Percentiles rank a stretch among this genome's conserved stretches.
Conservation (phyloP, 129 eudicot genomes). For the Lactuca saligna region DNA sequence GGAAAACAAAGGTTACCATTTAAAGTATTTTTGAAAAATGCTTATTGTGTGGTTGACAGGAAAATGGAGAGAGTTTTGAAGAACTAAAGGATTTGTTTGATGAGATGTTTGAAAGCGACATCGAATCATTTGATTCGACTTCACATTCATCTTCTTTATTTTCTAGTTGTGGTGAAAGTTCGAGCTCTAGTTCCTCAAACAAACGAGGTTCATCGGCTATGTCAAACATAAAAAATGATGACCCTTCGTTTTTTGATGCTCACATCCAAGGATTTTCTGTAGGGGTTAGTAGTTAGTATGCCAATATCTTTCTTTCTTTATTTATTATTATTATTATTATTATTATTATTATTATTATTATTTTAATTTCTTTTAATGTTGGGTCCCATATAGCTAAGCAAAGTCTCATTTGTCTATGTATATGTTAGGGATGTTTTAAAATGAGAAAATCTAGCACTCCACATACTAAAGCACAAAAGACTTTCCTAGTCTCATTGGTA, state of each 20-base stretch:
- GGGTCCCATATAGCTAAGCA: neutral
- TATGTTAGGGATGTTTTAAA: neutral
- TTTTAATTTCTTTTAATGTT: too few species aligned
- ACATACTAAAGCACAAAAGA: too few species aligned
- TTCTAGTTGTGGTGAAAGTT: conserved; percentile 34
- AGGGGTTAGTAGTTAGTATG: conserved; percentile 55
- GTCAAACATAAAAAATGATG: conserved; percentile 24
- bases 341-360: too few species aligned
- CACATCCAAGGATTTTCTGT: conserved; percentile 49
- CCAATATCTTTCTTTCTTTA: neutral
- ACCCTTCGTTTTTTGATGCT: conserved; percentile 28
- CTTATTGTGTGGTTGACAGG: conserved; percentile 43
- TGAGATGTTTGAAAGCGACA: conserved; percentile 64
- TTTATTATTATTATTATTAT: too few species aligned
- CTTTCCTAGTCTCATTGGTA: too few species aligned
- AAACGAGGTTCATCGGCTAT: conserved; percentile 51
- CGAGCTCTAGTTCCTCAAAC: conserved; percentile 23
- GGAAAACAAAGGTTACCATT: neutral
- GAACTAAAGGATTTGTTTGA: conserved; percentile 64
- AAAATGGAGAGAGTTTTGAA: conserved; percentile 59
- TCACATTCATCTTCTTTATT: conserved; percentile 38
- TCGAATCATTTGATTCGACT: conserved; percentile 35
- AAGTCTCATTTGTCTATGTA: neutral
- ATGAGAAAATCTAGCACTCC: neutral
- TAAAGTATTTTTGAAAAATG: neutral